Percentiles rank a stretch among this genome's conserved stretches.
These are phyloP conservation scores for Boletus reticulatus DNA, from an alignment of 768 basidiomycete genomes.

Conservation along the genomic window DNA sequence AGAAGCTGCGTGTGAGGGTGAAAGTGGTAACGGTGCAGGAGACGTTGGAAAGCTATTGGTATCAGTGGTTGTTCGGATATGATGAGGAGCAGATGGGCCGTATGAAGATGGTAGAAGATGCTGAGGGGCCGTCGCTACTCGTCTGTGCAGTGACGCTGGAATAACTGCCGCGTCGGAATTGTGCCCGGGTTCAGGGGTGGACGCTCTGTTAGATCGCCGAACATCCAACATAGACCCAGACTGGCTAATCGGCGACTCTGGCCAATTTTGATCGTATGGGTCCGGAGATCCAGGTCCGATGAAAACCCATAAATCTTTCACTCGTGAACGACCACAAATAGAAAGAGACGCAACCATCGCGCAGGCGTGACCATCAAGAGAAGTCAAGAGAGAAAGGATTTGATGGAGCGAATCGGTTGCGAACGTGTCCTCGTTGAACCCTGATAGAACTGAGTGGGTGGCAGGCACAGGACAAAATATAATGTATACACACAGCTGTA, in stretches of 20 bases:
- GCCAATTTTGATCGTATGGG: slow-evolving; percentile 30
- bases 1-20: slow-evolving; percentile 25
- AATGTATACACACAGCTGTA: slow-evolving; percentile 60
- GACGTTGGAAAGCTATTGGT: slow-evolving; percentile 20
- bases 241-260: slow-evolving; percentile 35
- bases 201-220: slow-evolving; percentile 33
- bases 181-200: slow-evolving; percentile 29
- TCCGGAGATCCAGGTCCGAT: slow-evolving; percentile 47
- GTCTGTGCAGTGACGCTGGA: slow-evolving; percentile 30
- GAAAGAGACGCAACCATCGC: slow-evolving; percentile 67
- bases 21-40: slow-evolving; percentile 15
- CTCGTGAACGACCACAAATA: slow-evolving; percentile 66
- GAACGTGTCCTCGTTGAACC: slow-evolving; percentile 79
- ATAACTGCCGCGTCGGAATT: slow-evolving; percentile 24
- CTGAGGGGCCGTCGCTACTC: slow-evolving; percentile 31
- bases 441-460: slow-evolving; percentile 36
- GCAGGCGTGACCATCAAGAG: slow-evolving; percentile 68
- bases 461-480: slow-evolving; percentile 10
- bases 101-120: slow-evolving; percentile 18
- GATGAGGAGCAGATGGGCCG: slow-evolving; percentile 22
- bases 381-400: slow-evolving; percentile 62
- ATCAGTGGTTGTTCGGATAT: slow-evolving; percentile 37
- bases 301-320: slow-evolving; percentile 80
- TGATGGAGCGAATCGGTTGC: slow-evolving; percentile 70
- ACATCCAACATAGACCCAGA: slow-evolving; percentile 36